Base-by-base conservation (phyloP, 805 yeast genomes). In the Monosporozyma aquatica region DNA sequence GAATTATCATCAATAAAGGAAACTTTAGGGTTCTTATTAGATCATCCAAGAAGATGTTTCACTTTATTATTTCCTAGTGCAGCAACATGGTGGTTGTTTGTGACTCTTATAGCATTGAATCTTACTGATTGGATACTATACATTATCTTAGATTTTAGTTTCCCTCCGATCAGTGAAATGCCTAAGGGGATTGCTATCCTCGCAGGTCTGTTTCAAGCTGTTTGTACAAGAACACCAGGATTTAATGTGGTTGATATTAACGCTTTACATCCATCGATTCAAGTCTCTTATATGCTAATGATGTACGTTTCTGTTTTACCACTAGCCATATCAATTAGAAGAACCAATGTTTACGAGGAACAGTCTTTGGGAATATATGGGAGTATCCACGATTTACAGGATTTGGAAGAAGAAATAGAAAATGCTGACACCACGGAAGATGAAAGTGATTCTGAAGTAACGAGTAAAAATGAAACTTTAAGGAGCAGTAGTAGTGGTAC, bases 271-370 rank as follows among this genome's bases (percentile, higher is more conserved):
- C 94, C 96, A 0, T 92, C 95, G 0, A 82, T 90, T 38, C 95
- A 87, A 59, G 94, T 92, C 23, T 78, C 92, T 52, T 92, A 90
- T 61, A 73, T 87, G 78, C 74, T 90, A 46, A 90, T 90, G 97
- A 90, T 90, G 97, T 90, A 92, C 65, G 87, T 92, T 17, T 89
- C 97, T 11, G 96, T 90, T 36, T 70, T 89, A 56, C 98, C 98
- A 0, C 67, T 92, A 53, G 98, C 98, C 26, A 92, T 90, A 50
- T 85, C 96, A 23, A 87, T 90, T 47, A 78, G 98, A 65, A 75
- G 96, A 59, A 90, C 98, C 18, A 90, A 90, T 58, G 98, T 90
- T 40, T 90, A 90, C 64, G 98, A 90, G 58, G 97, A 90, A 56
- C 97, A 87, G 58, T 84, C 96, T 0, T 66, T 90, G 44, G 97